phyloP scores from a whole-genome alignment of 1,284 basidiomycete genomes.

The Vanrija sp. region DNA sequence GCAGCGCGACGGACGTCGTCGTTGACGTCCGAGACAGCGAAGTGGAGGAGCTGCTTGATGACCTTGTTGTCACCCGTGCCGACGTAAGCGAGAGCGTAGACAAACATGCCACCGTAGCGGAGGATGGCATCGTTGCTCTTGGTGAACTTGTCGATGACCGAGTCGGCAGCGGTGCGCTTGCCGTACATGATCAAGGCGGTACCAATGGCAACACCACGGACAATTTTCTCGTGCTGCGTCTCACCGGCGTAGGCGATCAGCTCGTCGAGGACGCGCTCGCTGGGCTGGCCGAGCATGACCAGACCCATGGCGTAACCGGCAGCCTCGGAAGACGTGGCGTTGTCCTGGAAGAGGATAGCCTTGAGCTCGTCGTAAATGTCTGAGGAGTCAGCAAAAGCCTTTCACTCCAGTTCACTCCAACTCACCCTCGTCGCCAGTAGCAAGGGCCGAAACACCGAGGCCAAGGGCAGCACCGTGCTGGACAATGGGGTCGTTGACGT shows the following conservation, averaged over 20 bases:
- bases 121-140: slow-evolving; percentile 91
- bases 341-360: slow-evolving; percentile 81
- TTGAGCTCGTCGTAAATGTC: slow-evolving; percentile 90
- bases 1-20: slow-evolving; percentile 93
- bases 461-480: slow-evolving; percentile 94
- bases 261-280: slow-evolving; percentile 72
- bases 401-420: neutral
- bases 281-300: slow-evolving; percentile 88
- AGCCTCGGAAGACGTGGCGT: slow-evolving; percentile 88
- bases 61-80: slow-evolving; percentile 91
- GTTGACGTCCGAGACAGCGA: slow-evolving; percentile 93
- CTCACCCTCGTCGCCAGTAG: slow-evolving; percentile 67
- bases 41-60: slow-evolving; percentile 81
- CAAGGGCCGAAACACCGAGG: slow-evolving; percentile 87
- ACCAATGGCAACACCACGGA: slow-evolving; percentile 86
- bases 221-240: slow-evolving; percentile 97
- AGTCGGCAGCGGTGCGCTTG: slow-evolving; percentile 80
- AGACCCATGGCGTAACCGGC: slow-evolving; percentile 94
- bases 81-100: slow-evolving; percentile 87
- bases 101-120: slow-evolving; percentile 93
- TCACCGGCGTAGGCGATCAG: slow-evolving; percentile 92
- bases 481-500: slow-evolving; percentile 68
- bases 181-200: slow-evolving; percentile 87
- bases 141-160: slow-evolving; percentile 67
- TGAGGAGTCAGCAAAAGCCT: slow-evolving; percentile 17